Evolutionary conservation across 257 asterid genomes (phyloP).

Genomic region (Perilla frutescens): DNA sequence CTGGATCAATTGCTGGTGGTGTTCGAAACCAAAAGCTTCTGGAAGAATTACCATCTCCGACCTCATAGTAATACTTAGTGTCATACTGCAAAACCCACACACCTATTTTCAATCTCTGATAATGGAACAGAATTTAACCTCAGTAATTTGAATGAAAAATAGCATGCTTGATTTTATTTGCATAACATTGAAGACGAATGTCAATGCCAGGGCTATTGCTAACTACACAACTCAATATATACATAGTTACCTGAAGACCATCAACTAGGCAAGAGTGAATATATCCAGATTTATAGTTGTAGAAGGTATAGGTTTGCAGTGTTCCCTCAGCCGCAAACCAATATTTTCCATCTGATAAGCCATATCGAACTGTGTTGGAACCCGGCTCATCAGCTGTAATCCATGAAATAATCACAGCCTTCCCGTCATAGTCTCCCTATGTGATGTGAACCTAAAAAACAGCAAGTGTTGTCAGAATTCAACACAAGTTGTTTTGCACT

Average conservation of each 20-base stretch:
- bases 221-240: not conserved
- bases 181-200: not conserved
- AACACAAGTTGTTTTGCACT: not conserved
- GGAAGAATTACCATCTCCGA: constrained; percentile 79
- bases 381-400: constrained; percentile 79
- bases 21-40: constrained; percentile 84
- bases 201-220: constrained; percentile 1
- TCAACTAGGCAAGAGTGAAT: constrained; percentile 78
- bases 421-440: constrained; percentile 93
- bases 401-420: constrained; percentile 86
- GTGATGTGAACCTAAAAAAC: constrained; percentile 79
- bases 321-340: constrained; percentile 65
- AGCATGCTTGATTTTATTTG: constrained; percentile 5
- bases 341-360: constrained; percentile 68
- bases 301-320: constrained; percentile 68
- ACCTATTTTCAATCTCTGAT: not conserved
- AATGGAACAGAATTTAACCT: constrained; percentile 15
- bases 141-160: constrained; percentile 3
- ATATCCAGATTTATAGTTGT: constrained; percentile 76
- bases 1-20: constrained; percentile 75
- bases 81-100: constrained; percentile 54
- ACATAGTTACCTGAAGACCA: constrained; percentile 71
- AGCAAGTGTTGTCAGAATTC: not conserved
- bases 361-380: constrained; percentile 73
- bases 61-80: constrained; percentile 74